These are phyloP conservation scores for Penicillium robsamsonii DNA, from an alignment of 495 filamentous ascomycete genomes.

Conservation along the genomic window DNA sequence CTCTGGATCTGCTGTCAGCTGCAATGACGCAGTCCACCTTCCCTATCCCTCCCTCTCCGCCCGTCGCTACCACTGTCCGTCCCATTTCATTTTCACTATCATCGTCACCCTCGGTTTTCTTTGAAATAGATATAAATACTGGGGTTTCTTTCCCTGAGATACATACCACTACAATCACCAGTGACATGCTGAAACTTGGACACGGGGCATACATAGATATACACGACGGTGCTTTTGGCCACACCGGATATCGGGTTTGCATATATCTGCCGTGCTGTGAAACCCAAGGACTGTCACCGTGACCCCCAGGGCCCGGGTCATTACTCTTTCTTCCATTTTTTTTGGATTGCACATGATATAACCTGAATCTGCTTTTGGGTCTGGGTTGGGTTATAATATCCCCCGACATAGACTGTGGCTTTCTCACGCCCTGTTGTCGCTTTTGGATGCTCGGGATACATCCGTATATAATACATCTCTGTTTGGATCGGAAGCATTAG, in stretches of 20 bases:
- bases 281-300: background rate
- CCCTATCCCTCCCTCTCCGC: background rate
- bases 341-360: background rate
- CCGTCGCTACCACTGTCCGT: background rate
- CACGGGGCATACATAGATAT: background rate
- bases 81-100: background rate
- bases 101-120: background rate
- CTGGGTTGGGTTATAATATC: background rate
- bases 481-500: background rate
- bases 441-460: background rate
- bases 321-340: background rate
- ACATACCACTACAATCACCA: conserved; percentile 5
- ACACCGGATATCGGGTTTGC: background rate
- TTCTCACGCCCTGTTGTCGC: too few relatives aligned
- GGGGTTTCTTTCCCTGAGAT: too few relatives aligned
- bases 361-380: background rate
- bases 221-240: background rate
- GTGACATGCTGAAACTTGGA: background rate
- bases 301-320: background rate
- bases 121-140: background rate
- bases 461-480: background rate
- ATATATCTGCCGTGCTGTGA: background rate
- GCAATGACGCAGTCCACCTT: background rate
- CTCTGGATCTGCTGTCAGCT: background rate
- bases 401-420: background rate